A percentile compares a stretch with the other conserved stretches of the same genome.
Conservation (phyloP, 768 basidiomycete genomes). For the Pleurotus pulmonarius region DNA sequence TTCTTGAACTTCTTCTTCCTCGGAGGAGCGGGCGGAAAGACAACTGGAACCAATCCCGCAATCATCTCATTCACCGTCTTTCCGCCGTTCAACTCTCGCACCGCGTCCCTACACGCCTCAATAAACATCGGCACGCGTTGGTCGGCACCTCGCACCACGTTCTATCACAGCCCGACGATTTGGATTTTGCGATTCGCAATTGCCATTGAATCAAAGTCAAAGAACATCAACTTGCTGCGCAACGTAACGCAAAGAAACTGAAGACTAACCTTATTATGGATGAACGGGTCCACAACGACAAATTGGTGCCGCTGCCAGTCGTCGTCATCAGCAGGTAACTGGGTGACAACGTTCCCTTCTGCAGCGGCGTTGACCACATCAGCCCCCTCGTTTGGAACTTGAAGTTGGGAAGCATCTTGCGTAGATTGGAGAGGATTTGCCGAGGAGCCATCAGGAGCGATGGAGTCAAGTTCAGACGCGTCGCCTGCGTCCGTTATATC, state of each 20-base stretch:
- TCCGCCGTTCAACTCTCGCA: neutral
- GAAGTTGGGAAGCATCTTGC: no score
- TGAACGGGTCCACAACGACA: conserved; percentile 38
- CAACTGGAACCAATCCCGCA: neutral
- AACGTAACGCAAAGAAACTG: neutral
- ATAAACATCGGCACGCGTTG: neutral
- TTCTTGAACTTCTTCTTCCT: conserved; percentile 1
- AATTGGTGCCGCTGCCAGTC: conserved; percentile 7
- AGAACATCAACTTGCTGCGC: neutral
- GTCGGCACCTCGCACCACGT: neutral
- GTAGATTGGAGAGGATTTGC: no score
- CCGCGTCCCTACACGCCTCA: neutral
- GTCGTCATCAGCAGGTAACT: neutral
- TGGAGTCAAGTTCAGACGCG: neutral
- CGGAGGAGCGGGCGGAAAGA: neutral
- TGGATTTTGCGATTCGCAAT: neutral
- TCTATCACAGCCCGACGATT: neutral
- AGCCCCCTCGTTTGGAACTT: neutral
- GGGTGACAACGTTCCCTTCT: neutral
- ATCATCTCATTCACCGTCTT: neutral
- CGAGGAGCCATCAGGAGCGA: no score
- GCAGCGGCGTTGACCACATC: neutral
- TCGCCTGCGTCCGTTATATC: neutral
- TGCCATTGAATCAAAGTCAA: neutral
- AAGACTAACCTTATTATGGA: conserved; percentile 29